Conservation (phyloP, 129 eudicot species). For the Centrapalus pauciflorus region DNA sequence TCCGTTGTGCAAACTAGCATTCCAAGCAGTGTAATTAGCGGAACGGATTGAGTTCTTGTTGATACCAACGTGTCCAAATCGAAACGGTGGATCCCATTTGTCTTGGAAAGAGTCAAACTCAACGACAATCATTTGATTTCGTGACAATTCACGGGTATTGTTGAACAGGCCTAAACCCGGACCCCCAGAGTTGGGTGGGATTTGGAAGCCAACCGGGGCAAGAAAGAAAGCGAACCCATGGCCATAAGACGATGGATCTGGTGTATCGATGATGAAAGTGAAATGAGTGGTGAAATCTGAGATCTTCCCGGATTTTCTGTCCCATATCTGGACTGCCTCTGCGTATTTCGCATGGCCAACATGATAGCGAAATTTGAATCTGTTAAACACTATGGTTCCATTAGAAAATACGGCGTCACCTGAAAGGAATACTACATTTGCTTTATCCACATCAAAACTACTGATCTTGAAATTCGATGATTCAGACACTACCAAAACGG, state of each 20-base stretch:
- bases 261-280: conserved; percentile 21
- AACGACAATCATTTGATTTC: conserved; percentile 8
- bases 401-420: conserved; percentile 23
- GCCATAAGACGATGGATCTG: background rate
- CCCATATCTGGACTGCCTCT: conserved; percentile 26
- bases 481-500: background rate
- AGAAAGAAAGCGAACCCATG: conserved; percentile 34
- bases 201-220: conserved; percentile 22
- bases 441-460: background rate
- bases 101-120: conserved; percentile 31
- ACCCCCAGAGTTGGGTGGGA: conserved; percentile 31
- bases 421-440: conserved; percentile 5
- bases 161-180: conserved; percentile 33
- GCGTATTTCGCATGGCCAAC: conserved; percentile 25
- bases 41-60: conserved; percentile 21
- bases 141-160: background rate
- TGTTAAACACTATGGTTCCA: conserved; percentile 23
- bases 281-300: conserved; percentile 24
- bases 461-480: conserved; percentile 16
- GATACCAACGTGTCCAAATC: conserved; percentile 27
- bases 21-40: background rate
- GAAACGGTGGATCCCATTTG: conserved; percentile 30
- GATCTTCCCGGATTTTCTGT: background rate
- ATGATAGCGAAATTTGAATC: background rate
- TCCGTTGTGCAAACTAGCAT: conserved; percentile 22